Conservation (phyloP, 1,284 basidiomycete genomes). For the Tremellales sp. region DNA sequence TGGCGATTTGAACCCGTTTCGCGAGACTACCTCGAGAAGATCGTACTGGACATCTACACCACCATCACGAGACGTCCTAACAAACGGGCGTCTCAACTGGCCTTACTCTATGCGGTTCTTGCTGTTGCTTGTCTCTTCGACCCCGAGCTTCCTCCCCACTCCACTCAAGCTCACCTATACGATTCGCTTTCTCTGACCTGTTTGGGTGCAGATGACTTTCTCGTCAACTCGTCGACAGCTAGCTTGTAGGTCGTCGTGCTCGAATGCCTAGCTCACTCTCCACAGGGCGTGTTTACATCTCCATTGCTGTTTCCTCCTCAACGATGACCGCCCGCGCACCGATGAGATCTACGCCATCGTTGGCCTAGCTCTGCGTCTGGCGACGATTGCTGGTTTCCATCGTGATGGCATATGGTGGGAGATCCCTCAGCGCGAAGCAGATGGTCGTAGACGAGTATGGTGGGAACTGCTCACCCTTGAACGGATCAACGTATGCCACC, state of each 20-base stretch:
- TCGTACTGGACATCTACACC: not conserved
- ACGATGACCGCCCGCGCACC: not conserved
- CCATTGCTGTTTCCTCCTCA: not conserved
- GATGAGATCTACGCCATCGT: not conserved
- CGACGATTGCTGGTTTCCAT: not conserved
- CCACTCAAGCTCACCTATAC: not conserved
- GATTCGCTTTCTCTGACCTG: not conserved
- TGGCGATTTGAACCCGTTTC: too few species aligned
- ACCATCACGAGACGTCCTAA: not conserved
- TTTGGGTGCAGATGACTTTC: not conserved
- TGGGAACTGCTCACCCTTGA: not conserved
- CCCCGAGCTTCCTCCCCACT: not conserved
- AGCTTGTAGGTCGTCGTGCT: too few species aligned
- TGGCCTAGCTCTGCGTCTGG: not conserved
- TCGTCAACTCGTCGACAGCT: not conserved
- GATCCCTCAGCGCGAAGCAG: not conserved
- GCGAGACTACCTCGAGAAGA: too few species aligned
- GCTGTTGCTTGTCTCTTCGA: too few species aligned
- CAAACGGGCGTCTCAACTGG: too few species aligned
- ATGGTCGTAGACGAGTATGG: not conserved
- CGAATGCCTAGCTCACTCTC: too few species aligned
- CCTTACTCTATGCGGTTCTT: too few species aligned
- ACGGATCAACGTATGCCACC: conserved; percentile 1
- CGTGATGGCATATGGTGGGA: not conserved
- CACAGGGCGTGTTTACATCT: not conserved